These are phyloP conservation scores for Tuber calosporum DNA, from an alignment of 495 filamentous ascomycete genomes.

Conservation along the genomic window DNA sequence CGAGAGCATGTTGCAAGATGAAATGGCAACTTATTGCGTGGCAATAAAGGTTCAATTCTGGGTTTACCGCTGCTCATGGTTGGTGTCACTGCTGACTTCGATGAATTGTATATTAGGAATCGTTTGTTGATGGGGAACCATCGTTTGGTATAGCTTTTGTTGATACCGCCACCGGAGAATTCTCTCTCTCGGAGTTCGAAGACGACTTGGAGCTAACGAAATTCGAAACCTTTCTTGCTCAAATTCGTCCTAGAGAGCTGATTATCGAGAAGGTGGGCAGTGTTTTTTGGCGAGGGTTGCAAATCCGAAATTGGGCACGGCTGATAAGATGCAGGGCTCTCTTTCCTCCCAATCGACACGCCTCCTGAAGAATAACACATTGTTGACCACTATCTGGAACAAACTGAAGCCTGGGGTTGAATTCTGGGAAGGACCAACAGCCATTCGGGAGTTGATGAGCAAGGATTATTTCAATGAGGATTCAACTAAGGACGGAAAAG, in stretches of 20 bases:
- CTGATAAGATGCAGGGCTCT: slow-evolving; percentile 40
- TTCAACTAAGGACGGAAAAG: slow-evolving; percentile 56
- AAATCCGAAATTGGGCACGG: neutral
- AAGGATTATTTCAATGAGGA: slow-evolving; percentile 68
- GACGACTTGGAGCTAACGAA: slow-evolving; percentile 94
- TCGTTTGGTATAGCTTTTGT: slow-evolving; percentile 90
- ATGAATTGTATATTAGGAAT: slow-evolving; percentile 48
- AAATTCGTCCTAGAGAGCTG: slow-evolving; percentile 82
- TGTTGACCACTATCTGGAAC: slow-evolving; percentile 92
- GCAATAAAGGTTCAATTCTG: slow-evolving; percentile 60
- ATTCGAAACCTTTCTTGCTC: slow-evolving; percentile 95
- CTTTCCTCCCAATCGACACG: slow-evolving; percentile 77
- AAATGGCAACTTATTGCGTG: slow-evolving; percentile 94
- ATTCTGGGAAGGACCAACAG: slow-evolving; percentile 82
- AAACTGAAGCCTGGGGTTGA: slow-evolving; percentile 78
- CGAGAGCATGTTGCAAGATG: slow-evolving; percentile 92
- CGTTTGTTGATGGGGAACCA: slow-evolving; percentile 64
- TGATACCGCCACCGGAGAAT: slow-evolving; percentile 92
- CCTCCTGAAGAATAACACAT: slow-evolving; percentile 95
- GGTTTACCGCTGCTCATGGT: neutral
- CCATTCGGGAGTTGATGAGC: slow-evolving; percentile 73
- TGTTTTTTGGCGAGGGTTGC: neutral
- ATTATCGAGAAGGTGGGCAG: slow-evolving; percentile 70
- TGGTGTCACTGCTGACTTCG: neutral
- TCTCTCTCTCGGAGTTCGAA: slow-evolving; percentile 80